phyloP scores from a whole-genome alignment of 2,329 filamentous ascomycete genomes.

The Fusarium sp. region DNA sequence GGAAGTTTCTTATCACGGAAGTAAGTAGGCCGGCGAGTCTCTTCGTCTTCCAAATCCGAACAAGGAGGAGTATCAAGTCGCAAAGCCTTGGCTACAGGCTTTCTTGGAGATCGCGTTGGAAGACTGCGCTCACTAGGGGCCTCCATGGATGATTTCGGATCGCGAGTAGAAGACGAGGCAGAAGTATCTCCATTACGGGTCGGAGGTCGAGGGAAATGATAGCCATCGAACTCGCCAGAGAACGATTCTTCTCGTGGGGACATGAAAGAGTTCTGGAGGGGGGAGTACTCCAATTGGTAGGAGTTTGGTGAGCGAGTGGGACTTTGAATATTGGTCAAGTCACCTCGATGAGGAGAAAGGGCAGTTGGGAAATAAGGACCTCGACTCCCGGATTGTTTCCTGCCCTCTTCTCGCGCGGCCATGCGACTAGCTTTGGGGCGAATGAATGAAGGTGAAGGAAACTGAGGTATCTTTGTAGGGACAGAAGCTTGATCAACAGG shows the following conservation, averaged over 20 bases:
- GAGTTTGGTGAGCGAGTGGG: conserved; percentile 27
- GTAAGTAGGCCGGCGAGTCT: conserved; percentile 21
- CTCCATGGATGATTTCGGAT: conserved; percentile 40
- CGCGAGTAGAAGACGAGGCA: conserved; percentile 42
- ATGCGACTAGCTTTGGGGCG: conserved; percentile 67
- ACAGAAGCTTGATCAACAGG: conserved; percentile 40
- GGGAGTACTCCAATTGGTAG: conserved; percentile 34
- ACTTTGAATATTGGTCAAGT: conserved; percentile 27
- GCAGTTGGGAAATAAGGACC: conserved; percentile 48
- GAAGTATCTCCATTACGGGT: conserved; percentile 46
- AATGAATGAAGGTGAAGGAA: conserved; percentile 68
- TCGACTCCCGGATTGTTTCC: conserved; percentile 48
- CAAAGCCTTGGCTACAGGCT: conserved; percentile 32
- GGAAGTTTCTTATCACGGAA: conserved; percentile 49
- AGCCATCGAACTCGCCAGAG: conserved; percentile 52
- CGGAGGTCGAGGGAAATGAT: conserved; percentile 55
- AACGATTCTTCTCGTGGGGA: conserved; percentile 41
- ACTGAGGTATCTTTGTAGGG: conserved; percentile 53
- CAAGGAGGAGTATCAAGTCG: conserved; percentile 53
- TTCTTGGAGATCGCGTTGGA: conserved; percentile 44
- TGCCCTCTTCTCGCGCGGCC: conserved; percentile 66
- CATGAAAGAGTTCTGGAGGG: conserved; percentile 48
- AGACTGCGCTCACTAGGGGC: conserved; percentile 46
- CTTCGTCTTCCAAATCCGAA: conserved; percentile 52
- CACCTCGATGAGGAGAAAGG: conserved; percentile 34